Percentiles rank a stretch among this genome's conserved stretches.
Evolutionary conservation across 164 flowering plant genomes (phyloP).

Genomic region (Macadamia tetraphylla): DNA sequence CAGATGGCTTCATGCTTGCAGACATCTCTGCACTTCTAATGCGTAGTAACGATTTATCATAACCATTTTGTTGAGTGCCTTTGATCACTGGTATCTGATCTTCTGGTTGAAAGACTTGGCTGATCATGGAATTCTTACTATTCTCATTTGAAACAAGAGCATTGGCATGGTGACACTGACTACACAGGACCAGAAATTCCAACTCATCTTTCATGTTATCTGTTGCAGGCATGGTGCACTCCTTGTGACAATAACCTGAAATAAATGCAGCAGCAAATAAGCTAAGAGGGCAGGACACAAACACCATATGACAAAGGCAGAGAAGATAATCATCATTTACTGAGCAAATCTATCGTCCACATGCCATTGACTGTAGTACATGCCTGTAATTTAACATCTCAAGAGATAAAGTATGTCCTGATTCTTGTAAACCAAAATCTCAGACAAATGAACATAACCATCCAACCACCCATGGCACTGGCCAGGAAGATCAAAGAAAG

Average conservation of each 20-base stretch:
- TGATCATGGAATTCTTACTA: slow-evolving; percentile 37
- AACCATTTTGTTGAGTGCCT: slow-evolving; percentile 18
- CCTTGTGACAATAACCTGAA: slow-evolving; percentile 76
- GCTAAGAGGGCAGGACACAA: not conserved
- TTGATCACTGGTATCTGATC: slow-evolving; percentile 22
- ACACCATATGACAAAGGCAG: not conserved
- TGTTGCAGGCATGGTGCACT: slow-evolving; percentile 47
- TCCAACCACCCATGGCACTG: too few relatives aligned
- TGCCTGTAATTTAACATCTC: too few relatives aligned
- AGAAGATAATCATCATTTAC: not conserved
- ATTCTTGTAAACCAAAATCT: too few relatives aligned
- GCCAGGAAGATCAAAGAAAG: too few relatives aligned
- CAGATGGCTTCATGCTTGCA: slow-evolving; percentile 19
- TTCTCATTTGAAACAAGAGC: slow-evolving; percentile 16
- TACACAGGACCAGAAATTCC: slow-evolving; percentile 45
- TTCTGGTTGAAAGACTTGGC: slow-evolving; percentile 36
- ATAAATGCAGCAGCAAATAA: slow-evolving; percentile 12
- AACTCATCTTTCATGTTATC: slow-evolving; percentile 25
- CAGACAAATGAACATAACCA: too few relatives aligned
- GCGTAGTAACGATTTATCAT: slow-evolving; percentile 20
- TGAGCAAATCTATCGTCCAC: not conserved
- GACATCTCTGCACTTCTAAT: slow-evolving; percentile 16
- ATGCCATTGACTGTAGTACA: too few relatives aligned
- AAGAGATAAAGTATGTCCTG: too few relatives aligned
- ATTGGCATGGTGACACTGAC: slow-evolving; percentile 41